These are phyloP conservation scores for Colletotrichum nymphaeae DNA, from an alignment of 2,329 filamentous ascomycete species.

Conservation along the genomic window DNA sequence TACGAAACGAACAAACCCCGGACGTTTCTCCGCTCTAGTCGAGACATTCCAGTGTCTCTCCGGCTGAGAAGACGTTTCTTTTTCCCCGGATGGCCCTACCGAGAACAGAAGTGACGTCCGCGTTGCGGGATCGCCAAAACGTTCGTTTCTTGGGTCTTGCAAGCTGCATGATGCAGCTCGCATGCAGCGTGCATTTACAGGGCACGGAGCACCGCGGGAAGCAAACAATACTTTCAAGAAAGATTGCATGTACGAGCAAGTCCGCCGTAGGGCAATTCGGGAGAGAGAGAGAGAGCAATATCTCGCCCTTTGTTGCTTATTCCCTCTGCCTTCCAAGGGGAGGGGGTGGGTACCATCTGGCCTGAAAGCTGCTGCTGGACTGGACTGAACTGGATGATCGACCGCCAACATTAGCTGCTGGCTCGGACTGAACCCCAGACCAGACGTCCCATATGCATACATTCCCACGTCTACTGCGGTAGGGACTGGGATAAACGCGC, in stretches of 20 bases:
- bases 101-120: conserved; percentile 35
- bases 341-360: not conserved
- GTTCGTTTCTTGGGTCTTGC: conserved; percentile 11
- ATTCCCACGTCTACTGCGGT: not conserved
- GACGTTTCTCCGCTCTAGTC: not conserved
- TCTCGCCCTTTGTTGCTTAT: conserved; percentile 6
- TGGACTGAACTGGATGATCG: not conserved
- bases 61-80: conserved; percentile 9
- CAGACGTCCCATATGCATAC: not conserved
- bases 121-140: conserved; percentile 26
- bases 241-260: not conserved
- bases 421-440: not conserved
- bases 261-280: not conserved
- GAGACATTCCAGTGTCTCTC: conserved; percentile 12
- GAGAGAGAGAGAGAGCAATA: not conserved
- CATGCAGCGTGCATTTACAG: not conserved
- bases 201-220: not conserved
- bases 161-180: not conserved
- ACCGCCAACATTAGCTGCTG: not conserved
- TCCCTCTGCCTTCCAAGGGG: not conserved
- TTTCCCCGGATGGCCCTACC: conserved; percentile 30
- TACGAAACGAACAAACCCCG: not conserved
- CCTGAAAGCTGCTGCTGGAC: not conserved
- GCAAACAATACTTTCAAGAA: not conserved
- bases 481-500: not conserved